phyloP scores from a whole-genome alignment of 192 early-diverging fungal genomes.

The Backusella macrospora region DNA sequence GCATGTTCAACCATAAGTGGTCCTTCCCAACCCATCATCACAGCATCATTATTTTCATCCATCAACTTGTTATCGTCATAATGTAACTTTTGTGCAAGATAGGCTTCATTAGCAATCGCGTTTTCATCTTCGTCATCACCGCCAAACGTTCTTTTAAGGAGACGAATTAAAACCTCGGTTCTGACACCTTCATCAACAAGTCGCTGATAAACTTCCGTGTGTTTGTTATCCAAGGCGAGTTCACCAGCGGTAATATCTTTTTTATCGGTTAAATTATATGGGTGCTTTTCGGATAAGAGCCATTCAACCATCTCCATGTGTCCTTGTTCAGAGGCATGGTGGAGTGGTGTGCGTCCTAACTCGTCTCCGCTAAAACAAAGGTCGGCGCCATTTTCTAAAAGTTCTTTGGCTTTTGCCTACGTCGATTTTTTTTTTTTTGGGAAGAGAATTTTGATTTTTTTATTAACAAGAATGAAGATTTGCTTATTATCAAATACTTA shows the following conservation, averaged over 20 bases:
- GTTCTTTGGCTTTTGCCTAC: conserved; percentile 47
- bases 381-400: conserved; percentile 56
- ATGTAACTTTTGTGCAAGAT: conserved; percentile 74
- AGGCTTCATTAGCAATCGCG: conserved; percentile 71
- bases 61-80: conserved; percentile 82
- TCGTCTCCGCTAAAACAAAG: conserved; percentile 56
- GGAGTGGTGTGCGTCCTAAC: conserved; percentile 63
- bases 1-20: conserved; percentile 92
- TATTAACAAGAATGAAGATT: no score
- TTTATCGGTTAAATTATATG: conserved; percentile 84
- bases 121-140: conserved; percentile 45
- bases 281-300: conserved; percentile 67
- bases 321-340: conserved; percentile 72
- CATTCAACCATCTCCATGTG: conserved; percentile 63
- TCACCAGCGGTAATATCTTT: conserved; percentile 82
- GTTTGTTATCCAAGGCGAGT: conserved; percentile 71
- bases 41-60: conserved; percentile 87
- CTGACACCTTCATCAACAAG: conserved; percentile 87
- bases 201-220: conserved; percentile 69
- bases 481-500: background rate
- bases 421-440: background rate
- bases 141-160: conserved; percentile 42
- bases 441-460: background rate
- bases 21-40: conserved; percentile 99
- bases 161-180: conserved; percentile 78